Percentiles rank a stretch among this genome's conserved stretches.
Conservation (phyloP, 2,329 filamentous ascomycete species). For the Fusarium sulawesiense region DNA sequence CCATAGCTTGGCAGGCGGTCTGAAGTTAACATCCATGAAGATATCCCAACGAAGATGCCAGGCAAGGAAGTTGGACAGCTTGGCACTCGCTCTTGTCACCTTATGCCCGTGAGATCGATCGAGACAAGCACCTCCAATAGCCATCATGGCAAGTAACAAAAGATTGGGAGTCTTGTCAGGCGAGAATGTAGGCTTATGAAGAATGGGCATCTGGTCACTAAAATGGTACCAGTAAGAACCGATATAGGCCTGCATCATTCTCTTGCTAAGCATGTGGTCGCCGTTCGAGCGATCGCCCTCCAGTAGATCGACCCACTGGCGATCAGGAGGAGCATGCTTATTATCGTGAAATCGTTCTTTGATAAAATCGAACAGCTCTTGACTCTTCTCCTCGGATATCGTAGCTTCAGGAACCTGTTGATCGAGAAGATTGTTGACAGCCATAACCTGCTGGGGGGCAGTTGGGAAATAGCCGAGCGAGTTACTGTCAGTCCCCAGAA, state of each 20-base stretch:
- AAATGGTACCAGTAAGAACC: conserved; percentile 95
- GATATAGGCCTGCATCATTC: conserved; percentile 97
- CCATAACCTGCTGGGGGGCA: conserved; percentile 84
- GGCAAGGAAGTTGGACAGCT: conserved; percentile 88
- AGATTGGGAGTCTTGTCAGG: conserved; percentile 88
- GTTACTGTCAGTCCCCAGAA: conserved; percentile 60
- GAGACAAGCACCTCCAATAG: conserved; percentile 89
- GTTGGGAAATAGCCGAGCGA: conserved; percentile 68
- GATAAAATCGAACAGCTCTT: conserved; percentile 85
- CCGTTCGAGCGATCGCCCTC: conserved; percentile 79
- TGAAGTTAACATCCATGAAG: conserved; percentile 90
- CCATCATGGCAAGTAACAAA: conserved; percentile 88
- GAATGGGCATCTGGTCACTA: conserved; percentile 91
- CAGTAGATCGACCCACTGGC: conserved; percentile 80
- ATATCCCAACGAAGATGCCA: conserved; percentile 97
- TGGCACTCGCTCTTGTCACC: conserved; percentile 79
- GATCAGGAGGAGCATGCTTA: conserved; percentile 77
- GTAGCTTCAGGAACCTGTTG: conserved; percentile 81
- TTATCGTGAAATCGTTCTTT: conserved; percentile 83
- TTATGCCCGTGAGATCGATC: conserved; percentile 83
- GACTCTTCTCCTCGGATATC: conserved; percentile 88
- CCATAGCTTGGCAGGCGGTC: conserved; percentile 94
- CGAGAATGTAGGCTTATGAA: conserved; percentile 94
- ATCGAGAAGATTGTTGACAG: conserved; percentile 86
- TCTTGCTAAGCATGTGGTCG: conserved; percentile 78